Conservation (phyloP, 768 basidiomycete species). For the Russula griseocarnosa region DNA sequence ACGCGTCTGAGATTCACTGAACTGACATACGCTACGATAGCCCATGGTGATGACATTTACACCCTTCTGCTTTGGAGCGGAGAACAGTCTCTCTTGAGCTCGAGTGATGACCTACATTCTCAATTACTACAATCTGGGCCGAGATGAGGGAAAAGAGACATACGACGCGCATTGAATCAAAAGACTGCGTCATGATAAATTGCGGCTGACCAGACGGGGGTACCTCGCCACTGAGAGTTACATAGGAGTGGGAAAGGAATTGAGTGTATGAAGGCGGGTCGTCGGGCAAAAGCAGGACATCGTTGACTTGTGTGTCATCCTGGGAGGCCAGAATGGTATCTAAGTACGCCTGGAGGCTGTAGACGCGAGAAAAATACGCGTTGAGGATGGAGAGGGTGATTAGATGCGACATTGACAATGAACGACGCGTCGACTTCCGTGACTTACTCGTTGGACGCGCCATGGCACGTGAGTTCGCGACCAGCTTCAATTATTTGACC, state of each 20-base stretch:
- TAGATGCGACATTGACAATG: slow-evolving; percentile 15
- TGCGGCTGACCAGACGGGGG: background rate
- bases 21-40: slow-evolving; percentile 51
- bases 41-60: slow-evolving; percentile 64
- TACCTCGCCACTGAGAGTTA: slow-evolving; percentile 11
- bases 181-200: slow-evolving; percentile 19
- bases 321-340: background rate
- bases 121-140: slow-evolving; percentile 29
- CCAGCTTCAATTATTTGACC: no score
- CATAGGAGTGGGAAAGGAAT: slow-evolving; percentile 16
- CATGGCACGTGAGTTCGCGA: slow-evolving; percentile 9
- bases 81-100: slow-evolving; percentile 55
- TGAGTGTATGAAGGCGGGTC: slow-evolving; percentile 12
- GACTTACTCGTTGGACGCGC: background rate
- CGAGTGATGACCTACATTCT: slow-evolving; percentile 52
- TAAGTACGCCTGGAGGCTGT: slow-evolving; percentile 17
- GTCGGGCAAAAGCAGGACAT: slow-evolving; percentile 12
- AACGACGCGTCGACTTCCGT: background rate
- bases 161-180: slow-evolving; percentile 20
- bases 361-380: slow-evolving; percentile 19
- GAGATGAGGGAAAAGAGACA: background rate
- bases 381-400: slow-evolving; percentile 24
- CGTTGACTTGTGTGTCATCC: slow-evolving; percentile 1
- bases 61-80: slow-evolving; percentile 35
- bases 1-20: background rate